Evolutionary conservation across 1,284 basidiomycete genomes (phyloP), one percentile per base, ranked within the genome.

Genomic region (Heterobasidion annosum): DNA sequence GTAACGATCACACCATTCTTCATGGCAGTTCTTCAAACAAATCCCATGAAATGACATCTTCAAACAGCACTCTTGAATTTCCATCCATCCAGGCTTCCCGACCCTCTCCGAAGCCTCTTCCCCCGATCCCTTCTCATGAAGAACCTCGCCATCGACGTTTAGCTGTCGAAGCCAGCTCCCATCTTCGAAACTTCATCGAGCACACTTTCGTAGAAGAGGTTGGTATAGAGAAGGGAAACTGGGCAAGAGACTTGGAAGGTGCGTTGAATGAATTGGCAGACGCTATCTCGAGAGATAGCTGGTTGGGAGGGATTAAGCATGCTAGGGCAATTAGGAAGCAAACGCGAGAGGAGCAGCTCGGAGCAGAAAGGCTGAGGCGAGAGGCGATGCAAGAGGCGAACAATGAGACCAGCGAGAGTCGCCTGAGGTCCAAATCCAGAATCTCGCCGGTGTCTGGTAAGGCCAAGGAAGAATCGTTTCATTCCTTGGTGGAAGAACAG

Each of bases 241-340:
- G 77, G 75, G 63, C 64, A 13, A 48, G 58, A 15, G 48, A 55
- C 9, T 56, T 55, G 54, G 60, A 58, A 57, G 54, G 52, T 50
- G 64, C 66, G 16, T 59, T 79, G 44, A 70, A 72, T 54, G 68
- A 68, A 19, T 61, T 80, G 1, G 66, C 70, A 9, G 60, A 63
- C 6, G 62, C 65, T 44, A 61, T 77, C 3, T 58, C 56, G 25
- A 56, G 62, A 3, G 70, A 67, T 8, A 65, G 66, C 8, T 77
- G 76, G 75, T 58, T 79, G 15, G 46, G 57, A 0, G 65, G 63
- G 2, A 54, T 67, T 8, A 58, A 59, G 43, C 49, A 45, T 10
- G 50, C 56, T 45, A 58, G 50, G 53, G 48, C 10, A n/a, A 16
- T 19, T 3, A 54, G 52, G 51, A 51, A 19, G n/a, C 37, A 40